Conservation (phyloP, 805 yeast genomes). For the Schwanniomyces polymorphus region DNA sequence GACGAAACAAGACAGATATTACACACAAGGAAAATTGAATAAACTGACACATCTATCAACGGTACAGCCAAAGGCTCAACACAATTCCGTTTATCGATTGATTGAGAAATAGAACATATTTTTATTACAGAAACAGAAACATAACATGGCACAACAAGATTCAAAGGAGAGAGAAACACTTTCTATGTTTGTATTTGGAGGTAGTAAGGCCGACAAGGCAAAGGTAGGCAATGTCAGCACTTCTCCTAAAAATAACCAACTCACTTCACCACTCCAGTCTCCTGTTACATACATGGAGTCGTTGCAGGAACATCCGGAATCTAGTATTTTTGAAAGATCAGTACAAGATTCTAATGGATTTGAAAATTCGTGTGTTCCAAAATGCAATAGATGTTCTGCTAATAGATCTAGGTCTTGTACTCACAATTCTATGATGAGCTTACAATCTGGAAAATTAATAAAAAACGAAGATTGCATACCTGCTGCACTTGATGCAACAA, state of each 20-base stretch:
- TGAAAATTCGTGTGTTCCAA: slow-evolving; percentile 7
- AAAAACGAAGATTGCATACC: slow-evolving; percentile 69
- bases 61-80: not conserved
- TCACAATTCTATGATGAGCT: slow-evolving; percentile 22
- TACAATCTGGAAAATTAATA: slow-evolving; percentile 20
- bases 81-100: not conserved
- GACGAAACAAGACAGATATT: not conserved
- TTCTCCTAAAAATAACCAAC: slow-evolving; percentile 8
- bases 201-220: not conserved
- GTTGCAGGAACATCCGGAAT: slow-evolving; percentile 9
- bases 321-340: slow-evolving; percentile 40
- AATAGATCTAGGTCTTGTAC: slow-evolving; percentile 18
- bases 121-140: not conserved
- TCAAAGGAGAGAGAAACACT: not conserved
- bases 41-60: not conserved
- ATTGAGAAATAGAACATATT: not conserved
- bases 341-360: slow-evolving; percentile 29
- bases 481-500: slow-evolving; percentile 77
- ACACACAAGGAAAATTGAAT: not conserved
- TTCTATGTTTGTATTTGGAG: slow-evolving; percentile 5
- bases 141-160: not conserved
- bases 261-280: slow-evolving; percentile 11
- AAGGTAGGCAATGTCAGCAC: not conserved
- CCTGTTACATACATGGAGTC: slow-evolving; percentile 8
- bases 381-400: slow-evolving; percentile 10